A percentile compares a stretch with the other conserved stretches of the same genome.
Evolutionary conservation across 2,329 filamentous ascomycete genomes (phyloP).

Genomic region (Aspergillus awamori): DNA sequence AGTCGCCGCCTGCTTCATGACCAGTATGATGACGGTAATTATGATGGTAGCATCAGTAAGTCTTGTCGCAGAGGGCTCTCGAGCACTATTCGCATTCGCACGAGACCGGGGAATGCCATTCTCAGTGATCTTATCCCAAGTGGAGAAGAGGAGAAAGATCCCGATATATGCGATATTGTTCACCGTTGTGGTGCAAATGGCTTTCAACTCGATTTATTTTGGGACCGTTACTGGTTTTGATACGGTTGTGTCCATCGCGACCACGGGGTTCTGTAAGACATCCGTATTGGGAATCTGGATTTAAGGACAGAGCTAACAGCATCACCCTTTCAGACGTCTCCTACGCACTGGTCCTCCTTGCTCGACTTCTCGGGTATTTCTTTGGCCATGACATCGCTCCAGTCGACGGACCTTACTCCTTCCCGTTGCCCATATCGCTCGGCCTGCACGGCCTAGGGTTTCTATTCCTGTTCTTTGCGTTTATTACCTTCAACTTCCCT

Average conservation of each 20-base stretch:
- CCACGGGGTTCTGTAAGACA: constrained; percentile 57
- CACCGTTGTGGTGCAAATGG: constrained; percentile 53
- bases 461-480: constrained; percentile 56
- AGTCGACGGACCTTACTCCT: constrained; percentile 42
- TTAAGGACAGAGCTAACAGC: not conserved
- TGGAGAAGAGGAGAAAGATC: constrained; percentile 50
- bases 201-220: constrained; percentile 59
- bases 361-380: constrained; percentile 53
- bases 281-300: not conserved
- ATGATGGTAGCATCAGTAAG: constrained; percentile 50
- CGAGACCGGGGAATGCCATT: constrained; percentile 60
- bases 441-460: constrained; percentile 55
- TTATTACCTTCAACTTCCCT: constrained; percentile 61
- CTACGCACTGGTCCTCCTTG: constrained; percentile 59
- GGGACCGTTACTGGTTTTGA: constrained; percentile 59
- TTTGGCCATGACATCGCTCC: constrained; percentile 42
- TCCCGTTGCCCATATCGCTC: constrained; percentile 50
- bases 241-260: constrained; percentile 61
- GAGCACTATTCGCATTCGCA: constrained; percentile 51
- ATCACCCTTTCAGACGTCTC: constrained; percentile 50
- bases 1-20: constrained; percentile 50
- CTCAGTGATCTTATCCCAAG: constrained; percentile 49
- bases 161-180: constrained; percentile 56
- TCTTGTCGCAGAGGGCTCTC: constrained; percentile 51
- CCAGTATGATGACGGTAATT: constrained; percentile 54